Percentiles rank a stretch among this genome's conserved stretches.
phyloP scores from a whole-genome alignment of 768 basidiomycete genomes.

The Suillus cothurnatus region DNA sequence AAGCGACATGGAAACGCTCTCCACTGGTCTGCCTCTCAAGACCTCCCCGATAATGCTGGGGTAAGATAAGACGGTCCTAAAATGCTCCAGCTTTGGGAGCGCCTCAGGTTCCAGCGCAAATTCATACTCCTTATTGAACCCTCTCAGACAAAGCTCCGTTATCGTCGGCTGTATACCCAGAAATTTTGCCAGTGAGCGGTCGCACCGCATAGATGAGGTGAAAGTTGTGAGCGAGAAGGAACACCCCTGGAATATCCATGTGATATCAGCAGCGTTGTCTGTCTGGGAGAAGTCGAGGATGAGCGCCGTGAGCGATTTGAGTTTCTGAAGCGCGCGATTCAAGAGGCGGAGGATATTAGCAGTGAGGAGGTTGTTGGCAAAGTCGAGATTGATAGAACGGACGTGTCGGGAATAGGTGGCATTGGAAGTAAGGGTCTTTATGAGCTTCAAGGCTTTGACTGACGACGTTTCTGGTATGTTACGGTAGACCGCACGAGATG shows the following conservation, averaged over 20 bases:
- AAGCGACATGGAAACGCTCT: slow-evolving; percentile 54
- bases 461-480: slow-evolving; percentile 38
- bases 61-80: slow-evolving; percentile 58
- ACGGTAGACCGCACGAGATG: slow-evolving; percentile 38
- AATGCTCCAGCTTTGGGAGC: slow-evolving; percentile 48
- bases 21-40: slow-evolving; percentile 49
- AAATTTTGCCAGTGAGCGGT: slow-evolving; percentile 48
- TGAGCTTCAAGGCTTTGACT: slow-evolving; percentile 35
- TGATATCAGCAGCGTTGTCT: slow-evolving; percentile 37
- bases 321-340: slow-evolving; percentile 42
- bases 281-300: slow-evolving; percentile 49
- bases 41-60: slow-evolving; percentile 48
- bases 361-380: slow-evolving; percentile 39
- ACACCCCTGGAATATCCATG: slow-evolving; percentile 52
- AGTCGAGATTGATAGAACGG: slow-evolving; percentile 49
- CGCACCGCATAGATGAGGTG: slow-evolving; percentile 59
- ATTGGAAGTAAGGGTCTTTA: slow-evolving; percentile 43
- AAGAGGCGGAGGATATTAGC: slow-evolving; percentile 53
- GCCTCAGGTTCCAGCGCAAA: slow-evolving; percentile 40
- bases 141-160: slow-evolving; percentile 56
- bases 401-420: slow-evolving; percentile 43
- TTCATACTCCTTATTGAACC: slow-evolving; percentile 41
- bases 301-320: slow-evolving; percentile 43
- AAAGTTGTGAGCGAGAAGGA: slow-evolving; percentile 48
- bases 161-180: slow-evolving; percentile 52